A percentile compares a stretch with the other conserved stretches of the same genome.
These are phyloP conservation scores for Orbilia quercus DNA, from an alignment of 2,329 filamentous ascomycete species.

Conservation along the genomic window DNA sequence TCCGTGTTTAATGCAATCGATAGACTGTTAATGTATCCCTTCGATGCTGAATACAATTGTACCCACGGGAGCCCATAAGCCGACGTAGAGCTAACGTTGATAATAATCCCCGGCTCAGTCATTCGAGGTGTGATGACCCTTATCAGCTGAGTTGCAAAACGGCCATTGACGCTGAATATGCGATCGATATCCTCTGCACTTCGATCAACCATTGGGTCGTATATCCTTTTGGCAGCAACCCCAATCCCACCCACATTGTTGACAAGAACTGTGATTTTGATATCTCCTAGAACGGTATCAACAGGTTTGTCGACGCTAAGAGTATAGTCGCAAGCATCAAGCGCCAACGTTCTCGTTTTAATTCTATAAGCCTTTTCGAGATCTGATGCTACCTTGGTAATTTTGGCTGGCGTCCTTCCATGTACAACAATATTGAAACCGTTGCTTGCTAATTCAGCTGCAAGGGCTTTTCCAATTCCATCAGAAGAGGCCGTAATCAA, in stretches of 20 bases:
- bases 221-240: conserved; percentile 20
- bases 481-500: conserved; percentile 95
- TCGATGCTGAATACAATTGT: conserved; percentile 34
- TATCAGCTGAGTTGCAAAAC: conserved; percentile 41
- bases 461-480: conserved; percentile 96
- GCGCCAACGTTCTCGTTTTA: conserved; percentile 70
- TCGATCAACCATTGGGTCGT: conserved; percentile 22
- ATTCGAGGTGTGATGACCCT: conserved; percentile 35
- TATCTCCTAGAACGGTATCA: conserved; percentile 32
- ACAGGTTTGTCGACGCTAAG: conserved; percentile 91
- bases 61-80: conserved; percentile 40
- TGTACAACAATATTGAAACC: conserved; percentile 96
- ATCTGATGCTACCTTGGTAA: conserved; percentile 79
- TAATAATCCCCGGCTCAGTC: conserved; percentile 42
- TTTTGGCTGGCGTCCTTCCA: conserved; percentile 90
- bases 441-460: conserved; percentile 85
- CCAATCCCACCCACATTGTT: conserved; percentile 39
- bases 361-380: conserved; percentile 77
- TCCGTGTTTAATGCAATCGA: conserved; percentile 42
- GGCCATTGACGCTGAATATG: conserved; percentile 36
- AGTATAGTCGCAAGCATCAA: conserved; percentile 69
- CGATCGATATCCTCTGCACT: conserved; percentile 34
- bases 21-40: conserved; percentile 40
- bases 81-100: conserved; percentile 40
- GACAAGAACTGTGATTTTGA: conserved; percentile 39